Evolutionary conservation across 2,329 filamentous ascomycete genomes (phyloP).

Genomic region (Fusarium sp.): DNA sequence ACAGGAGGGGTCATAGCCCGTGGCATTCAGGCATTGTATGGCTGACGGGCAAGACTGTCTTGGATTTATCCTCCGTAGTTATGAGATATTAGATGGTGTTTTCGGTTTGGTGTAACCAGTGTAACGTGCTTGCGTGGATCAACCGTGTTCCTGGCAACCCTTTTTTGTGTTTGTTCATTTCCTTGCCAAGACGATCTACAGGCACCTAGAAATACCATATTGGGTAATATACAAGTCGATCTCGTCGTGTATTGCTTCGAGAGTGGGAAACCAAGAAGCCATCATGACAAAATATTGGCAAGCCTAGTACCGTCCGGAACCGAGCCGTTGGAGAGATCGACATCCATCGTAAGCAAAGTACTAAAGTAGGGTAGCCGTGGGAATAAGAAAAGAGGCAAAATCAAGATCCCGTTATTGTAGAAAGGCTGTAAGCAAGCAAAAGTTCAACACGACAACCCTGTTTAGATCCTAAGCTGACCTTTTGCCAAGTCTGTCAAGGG

Average conservation of each 20-base stretch:
- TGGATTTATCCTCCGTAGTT: slow-evolving; percentile 24
- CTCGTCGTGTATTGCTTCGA: slow-evolving; percentile 1
- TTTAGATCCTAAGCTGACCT: slow-evolving; percentile 11
- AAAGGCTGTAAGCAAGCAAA: slow-evolving; percentile 7
- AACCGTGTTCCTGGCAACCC: slow-evolving; percentile 13
- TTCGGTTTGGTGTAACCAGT: slow-evolving; percentile 22
- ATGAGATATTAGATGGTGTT: slow-evolving; percentile 13
- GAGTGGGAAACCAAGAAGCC: slow-evolving; percentile 7
- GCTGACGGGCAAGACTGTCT: slow-evolving; percentile 26
- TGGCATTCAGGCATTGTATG: background rate
- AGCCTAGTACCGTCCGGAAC: background rate
- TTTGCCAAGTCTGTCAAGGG: background rate
- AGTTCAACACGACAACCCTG: slow-evolving; percentile 18
- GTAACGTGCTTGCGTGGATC: slow-evolving; percentile 19
- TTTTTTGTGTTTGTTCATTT: slow-evolving; percentile 9
- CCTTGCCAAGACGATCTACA: slow-evolving; percentile 42
- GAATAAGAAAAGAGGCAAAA: background rate
- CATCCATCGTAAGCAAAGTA: background rate
- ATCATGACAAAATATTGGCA: slow-evolving; percentile 1
- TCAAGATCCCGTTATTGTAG: slow-evolving; percentile 14
- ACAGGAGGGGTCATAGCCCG: background rate
- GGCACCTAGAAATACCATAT: slow-evolving; percentile 26
- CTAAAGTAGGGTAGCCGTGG: slow-evolving; percentile 1
- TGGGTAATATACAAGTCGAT: slow-evolving; percentile 17
- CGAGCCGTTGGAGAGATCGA: slow-evolving; percentile 14